A percentile compares a stretch with the other conserved stretches of the same genome.
These are phyloP conservation scores for Starmerella sp. DNA, from an alignment of 805 yeast genomes.

Conservation along the genomic window DNA sequence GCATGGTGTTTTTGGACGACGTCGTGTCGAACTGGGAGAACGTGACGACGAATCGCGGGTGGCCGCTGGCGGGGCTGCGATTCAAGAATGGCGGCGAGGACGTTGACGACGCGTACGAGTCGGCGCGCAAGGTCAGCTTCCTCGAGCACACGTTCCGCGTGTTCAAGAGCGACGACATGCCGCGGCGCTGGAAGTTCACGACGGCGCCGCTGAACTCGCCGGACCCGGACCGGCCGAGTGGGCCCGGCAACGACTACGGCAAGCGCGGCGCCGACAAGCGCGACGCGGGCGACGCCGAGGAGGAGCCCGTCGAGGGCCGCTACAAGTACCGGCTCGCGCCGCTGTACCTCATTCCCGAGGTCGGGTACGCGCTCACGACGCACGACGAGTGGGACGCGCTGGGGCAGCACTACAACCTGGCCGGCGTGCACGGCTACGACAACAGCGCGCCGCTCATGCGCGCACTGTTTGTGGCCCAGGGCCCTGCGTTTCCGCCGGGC, in stretches of 20 bases:
- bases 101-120: constrained; percentile 25
- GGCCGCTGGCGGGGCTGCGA: constrained; percentile 76
- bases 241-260: background rate
- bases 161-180: constrained; percentile 45
- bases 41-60: constrained; percentile 60
- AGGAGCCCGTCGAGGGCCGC: constrained; percentile 19
- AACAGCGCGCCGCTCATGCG: constrained; percentile 71
- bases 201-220: constrained; percentile 1
- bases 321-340: constrained; percentile 66
- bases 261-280: background rate
- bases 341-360: constrained; percentile 70
- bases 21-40: constrained; percentile 39
- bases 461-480: constrained; percentile 65
- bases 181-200: constrained; percentile 40
- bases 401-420: constrained; percentile 42
- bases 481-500: constrained; percentile 55
- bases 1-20: constrained; percentile 65
- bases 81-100: constrained; percentile 35
- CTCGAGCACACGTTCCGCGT: constrained; percentile 27
- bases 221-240: background rate
- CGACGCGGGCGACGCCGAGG: background rate
- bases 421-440: constrained; percentile 79
- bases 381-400: constrained; percentile 42
- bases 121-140: background rate
- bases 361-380: constrained; percentile 68